Evolutionary conservation across 1,284 basidiomycete species (phyloP).

Genomic region (Volvariella volvacea): DNA sequence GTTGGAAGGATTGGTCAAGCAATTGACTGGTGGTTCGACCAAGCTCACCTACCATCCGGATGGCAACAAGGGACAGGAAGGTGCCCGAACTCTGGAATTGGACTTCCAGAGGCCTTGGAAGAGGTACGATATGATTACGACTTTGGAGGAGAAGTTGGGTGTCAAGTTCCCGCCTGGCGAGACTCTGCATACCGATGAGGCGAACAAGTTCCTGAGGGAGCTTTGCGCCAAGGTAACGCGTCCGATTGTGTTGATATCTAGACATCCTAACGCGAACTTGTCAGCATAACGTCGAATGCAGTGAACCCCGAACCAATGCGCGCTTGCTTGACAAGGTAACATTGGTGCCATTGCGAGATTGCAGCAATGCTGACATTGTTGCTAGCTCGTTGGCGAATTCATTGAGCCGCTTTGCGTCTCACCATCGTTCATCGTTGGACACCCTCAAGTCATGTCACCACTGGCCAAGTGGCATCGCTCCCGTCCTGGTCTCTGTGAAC

Average conservation of each 20-base stretch:
- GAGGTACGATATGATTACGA: slow-evolving; percentile 97
- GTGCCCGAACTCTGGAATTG: slow-evolving; percentile 52
- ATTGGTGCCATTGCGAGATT: background rate
- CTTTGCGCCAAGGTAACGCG: slow-evolving; percentile 71
- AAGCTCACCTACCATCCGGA: slow-evolving; percentile 90
- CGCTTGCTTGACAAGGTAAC: slow-evolving; percentile 90
- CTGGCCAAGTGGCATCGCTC: slow-evolving; percentile 96
- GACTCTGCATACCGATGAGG: slow-evolving; percentile 81
- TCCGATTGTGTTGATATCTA: background rate
- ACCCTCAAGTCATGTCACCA: slow-evolving; percentile 99
- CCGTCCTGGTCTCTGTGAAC: slow-evolving; percentile 91
- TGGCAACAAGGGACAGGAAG: slow-evolving; percentile 78
- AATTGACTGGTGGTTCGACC: slow-evolving; percentile 77
- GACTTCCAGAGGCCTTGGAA: slow-evolving; percentile 98
- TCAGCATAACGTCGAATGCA: slow-evolving; percentile 95
- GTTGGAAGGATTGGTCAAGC: slow-evolving; percentile 89
- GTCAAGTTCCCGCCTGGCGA: slow-evolving; percentile 95
- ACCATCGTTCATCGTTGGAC: slow-evolving; percentile 96
- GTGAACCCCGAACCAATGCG: slow-evolving; percentile 93
- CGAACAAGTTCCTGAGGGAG: slow-evolving; percentile 86
- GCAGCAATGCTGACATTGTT: slow-evolving; percentile 1
- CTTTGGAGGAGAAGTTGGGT: slow-evolving; percentile 89
- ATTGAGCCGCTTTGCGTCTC: slow-evolving; percentile 97
- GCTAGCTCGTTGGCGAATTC: slow-evolving; percentile 90
- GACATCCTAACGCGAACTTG: background rate